Conservation (phyloP, 805 yeast genomes). For the Blastobotrys peoriensis region DNA sequence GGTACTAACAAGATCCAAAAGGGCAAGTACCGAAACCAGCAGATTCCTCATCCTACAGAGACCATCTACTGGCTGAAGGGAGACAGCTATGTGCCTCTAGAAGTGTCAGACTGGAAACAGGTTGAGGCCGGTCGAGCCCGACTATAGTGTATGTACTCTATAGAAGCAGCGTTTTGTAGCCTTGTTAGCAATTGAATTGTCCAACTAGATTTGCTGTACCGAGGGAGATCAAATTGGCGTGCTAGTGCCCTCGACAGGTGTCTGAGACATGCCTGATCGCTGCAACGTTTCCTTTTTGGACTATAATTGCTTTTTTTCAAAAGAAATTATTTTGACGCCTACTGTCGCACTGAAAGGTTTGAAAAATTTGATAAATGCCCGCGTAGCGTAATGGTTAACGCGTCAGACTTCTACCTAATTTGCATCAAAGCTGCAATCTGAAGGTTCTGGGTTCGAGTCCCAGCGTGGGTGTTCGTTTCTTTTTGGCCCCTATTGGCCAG, state of each 20-base stretch:
- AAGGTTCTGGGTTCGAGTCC: conserved; percentile 39
- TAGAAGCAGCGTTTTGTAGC: too few species aligned
- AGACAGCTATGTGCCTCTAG: conserved; percentile 49
- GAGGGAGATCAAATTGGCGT: too few species aligned
- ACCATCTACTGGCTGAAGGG: conserved; percentile 65
- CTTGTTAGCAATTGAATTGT: too few species aligned
- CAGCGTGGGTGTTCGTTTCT: conserved; percentile 31
- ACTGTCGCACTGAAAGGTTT: too few species aligned
- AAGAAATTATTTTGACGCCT: too few species aligned
- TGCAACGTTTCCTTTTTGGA: too few species aligned
- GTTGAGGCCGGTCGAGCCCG: conserved; percentile 26
- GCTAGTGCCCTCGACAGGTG: too few species aligned
- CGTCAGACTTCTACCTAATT: conserved; percentile 33
- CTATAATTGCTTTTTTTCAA: too few species aligned
- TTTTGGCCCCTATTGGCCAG: too few species aligned
- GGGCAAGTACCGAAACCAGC: conserved; percentile 43
- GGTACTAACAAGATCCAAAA: conserved; percentile 83
- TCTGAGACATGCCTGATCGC: too few species aligned
- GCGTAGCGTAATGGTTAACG: conserved; percentile 38
- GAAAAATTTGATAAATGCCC: conserved; percentile 20
- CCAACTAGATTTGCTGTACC: too few species aligned
- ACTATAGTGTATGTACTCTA: conserved; percentile 19
- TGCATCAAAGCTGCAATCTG: conserved; percentile 26
- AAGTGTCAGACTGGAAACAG: conserved; percentile 48
- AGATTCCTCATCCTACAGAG: conserved; percentile 37